Percentiles rank a stretch among this genome's conserved stretches.
These are phyloP conservation scores for Beauveria brongniartii DNA, from an alignment of 2,329 filamentous ascomycete species.

Conservation along the genomic window DNA sequence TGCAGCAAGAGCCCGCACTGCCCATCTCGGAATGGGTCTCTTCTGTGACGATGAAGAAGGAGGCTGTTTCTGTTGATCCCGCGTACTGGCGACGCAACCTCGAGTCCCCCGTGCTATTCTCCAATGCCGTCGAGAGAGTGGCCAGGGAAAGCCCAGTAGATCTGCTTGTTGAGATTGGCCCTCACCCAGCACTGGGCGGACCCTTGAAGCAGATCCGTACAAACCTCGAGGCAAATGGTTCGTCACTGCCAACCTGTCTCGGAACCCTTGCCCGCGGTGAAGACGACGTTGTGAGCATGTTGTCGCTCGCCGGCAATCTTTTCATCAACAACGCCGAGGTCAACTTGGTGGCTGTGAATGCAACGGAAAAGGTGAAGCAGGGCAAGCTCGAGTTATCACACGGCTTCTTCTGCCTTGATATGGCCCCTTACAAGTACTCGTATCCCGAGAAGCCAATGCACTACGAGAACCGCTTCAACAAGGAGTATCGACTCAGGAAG, in stretches of 20 bases:
- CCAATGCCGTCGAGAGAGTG: conserved; percentile 14
- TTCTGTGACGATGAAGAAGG: conserved; percentile 12
- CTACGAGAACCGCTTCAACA: conserved; percentile 19
- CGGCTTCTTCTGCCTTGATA: conserved; percentile 14
- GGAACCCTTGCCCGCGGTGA: conserved; percentile 19
- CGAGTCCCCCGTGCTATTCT: conserved; percentile 18
- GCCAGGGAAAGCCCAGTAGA: too few relatives aligned
- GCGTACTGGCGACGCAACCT: conserved; percentile 21
- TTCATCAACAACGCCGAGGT: conserved; percentile 22
- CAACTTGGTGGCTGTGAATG: conserved; percentile 21
- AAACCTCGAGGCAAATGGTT: conserved; percentile 17
- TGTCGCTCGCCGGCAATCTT: conserved; percentile 19
- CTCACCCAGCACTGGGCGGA: conserved; percentile 19
- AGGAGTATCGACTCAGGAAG: conserved; percentile 16
- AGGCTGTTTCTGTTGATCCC: conserved; percentile 3
- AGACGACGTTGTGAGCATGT: conserved; percentile 18
- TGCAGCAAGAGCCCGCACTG: conserved; percentile 13
- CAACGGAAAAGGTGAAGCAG: neutral
- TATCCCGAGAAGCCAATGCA: conserved; percentile 24
- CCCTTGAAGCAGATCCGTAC: conserved; percentile 17
- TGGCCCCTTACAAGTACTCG: conserved; percentile 20
- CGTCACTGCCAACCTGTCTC: conserved; percentile 17
- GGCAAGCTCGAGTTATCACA: neutral
- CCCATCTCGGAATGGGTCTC: conserved; percentile 17
- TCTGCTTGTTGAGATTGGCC: conserved; percentile 18